Evolutionary conservation across 1,284 basidiomycete genomes (phyloP), one percentile per base, ranked within the genome.

Genomic region (Mycosarcoma mackinlayi): DNA sequence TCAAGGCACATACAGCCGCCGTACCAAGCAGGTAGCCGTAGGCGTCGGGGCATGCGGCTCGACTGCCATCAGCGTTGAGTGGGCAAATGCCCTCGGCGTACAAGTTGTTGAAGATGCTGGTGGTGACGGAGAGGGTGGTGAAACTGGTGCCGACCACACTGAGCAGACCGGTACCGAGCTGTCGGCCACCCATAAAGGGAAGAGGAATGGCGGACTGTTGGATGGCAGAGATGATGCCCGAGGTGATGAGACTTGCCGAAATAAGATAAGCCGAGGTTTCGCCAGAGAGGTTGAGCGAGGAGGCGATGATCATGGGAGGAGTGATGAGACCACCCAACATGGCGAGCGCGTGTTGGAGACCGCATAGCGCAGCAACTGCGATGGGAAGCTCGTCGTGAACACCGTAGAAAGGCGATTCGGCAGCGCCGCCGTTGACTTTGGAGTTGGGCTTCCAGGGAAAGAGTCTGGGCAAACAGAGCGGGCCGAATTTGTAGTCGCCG

Each of bases 141-240:
- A 93, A 93, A 76, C 89, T 90, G 0, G 91, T 93, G 9, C 91
- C 92, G n/a, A 93, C 91, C 2, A 93, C 91, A 5, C 88, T 89
- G 51, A 93, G 86, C 19, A 93, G 83, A 0, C 92, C 92, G 7
- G 91, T 91, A 4, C 91, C 91, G 31, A 92, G 85, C 52, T 89
- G 88, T 68, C 89, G 89, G 5, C 86, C 85, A 11, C 63, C 63
- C 3, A 60, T 37, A 21, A 85, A 83, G 64, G 87, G 89, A 1
- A 92, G 84, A 44, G 83, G 86, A 25, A 91, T 78, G 5, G 88
- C 86, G 3, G 88, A 90, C 86, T 92, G 90, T 73, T 92, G 91
- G 2, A 92, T 87, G 19, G 90, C 84, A 77, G 89, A 90, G 38
- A 92, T 79, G 44, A 91, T 89, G 8, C 89, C 89, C 88, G 64